Base-by-base conservation (phyloP, 306 rosid species). In the Parietaria judaica region DNA sequence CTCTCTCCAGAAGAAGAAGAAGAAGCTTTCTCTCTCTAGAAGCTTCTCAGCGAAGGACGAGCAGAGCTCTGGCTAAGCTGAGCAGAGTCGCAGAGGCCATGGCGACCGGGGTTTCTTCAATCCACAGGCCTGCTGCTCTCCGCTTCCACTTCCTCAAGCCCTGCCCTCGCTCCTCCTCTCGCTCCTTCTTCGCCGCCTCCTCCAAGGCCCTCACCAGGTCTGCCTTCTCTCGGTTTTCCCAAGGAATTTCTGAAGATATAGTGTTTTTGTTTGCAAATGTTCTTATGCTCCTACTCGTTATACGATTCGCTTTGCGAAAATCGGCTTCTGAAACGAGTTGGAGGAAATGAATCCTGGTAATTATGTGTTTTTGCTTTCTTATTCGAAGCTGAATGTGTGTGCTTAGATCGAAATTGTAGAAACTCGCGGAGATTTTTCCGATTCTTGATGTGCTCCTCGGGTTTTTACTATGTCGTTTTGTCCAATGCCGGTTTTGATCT, bases 71-170 rank as follows among this genome's bases (percentile, higher is more conserved):
- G 79, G 83, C 81, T 66, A 15, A 77, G 74, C 58, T 70, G 41
- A 60, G 56, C 75, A 80, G 69, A 70, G 78, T 76, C 56, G 68
- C 71, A 67, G 51, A 58, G 58, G 61, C 70, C 68, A 79, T 69
- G 75, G 74, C 85, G 67, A 75, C 83, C 84, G 94, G 86, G 65
- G 67, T 82, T 46, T 80, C 86, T 57, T 76, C 89, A 58, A 55
- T 83, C 62, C 89, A 80, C 12, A 70, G 94, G 37, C 86, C 84
- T 36, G 66, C 65, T 64, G 78, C 81, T 78, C 84, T 88, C 47
- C 70, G 72, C 71, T 81, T 78, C 78, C 74, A 79, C 10, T 58
- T 78, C 51, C 70, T 82, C 34, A 81, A 67, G 36, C 65, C 83
- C 56, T 72, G 64, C 60, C 50, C 81, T 35, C 79, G 60, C 16